Evolutionary conservation across 768 basidiomycete genomes (phyloP), one percentile per base, ranked within the genome.

Genomic region (Podaxis sp.): DNA sequence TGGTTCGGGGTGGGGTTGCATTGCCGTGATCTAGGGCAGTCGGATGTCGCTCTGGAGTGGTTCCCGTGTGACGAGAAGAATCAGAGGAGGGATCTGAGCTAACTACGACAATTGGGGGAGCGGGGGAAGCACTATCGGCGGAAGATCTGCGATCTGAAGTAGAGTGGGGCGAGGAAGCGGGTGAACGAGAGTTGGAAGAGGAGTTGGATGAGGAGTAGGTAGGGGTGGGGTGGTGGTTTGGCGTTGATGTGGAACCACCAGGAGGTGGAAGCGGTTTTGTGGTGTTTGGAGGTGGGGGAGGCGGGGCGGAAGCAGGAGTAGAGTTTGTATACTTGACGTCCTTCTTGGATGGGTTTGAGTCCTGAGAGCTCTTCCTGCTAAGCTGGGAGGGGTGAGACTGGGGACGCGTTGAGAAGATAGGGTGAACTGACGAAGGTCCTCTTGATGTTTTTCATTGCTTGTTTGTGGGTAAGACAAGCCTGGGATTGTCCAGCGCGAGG

Each of bases 81-180:
- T 89, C 87, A 23, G 78, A 69, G 21, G 82, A 70, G 7, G 80
- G 76, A 68, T 93, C 92, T 35, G 90, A 77, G 72, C 87, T 91
- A 62, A 93, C 92, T 66, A 94, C 90, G 59, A 94, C 91, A 71
- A 93, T 92, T 61, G 92, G 88, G 59, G 92, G 91, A 9, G 88
- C 80, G 21, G 86, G 76, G 2, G 82, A 76, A 36, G 68, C 67
- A 64, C 79, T 72, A 67, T 82, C 79, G 47, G 64, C 69, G 27
- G 73, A 68, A 62, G 84, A 80, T 74, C 88, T 83, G 65, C 88
- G 88, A 73, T 90, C 90, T 50, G 83, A 73, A 37, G 74, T 72
- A 50, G 76, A 68, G 38, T 77, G 71, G 36, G 69, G 67, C 46
- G 74, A 67, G 18, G 77, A 73, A 7, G 76, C 71, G 25, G 79